phyloP scores from a whole-genome alignment of 148 eudicot species.

The Rhododendron williamsianum region DNA sequence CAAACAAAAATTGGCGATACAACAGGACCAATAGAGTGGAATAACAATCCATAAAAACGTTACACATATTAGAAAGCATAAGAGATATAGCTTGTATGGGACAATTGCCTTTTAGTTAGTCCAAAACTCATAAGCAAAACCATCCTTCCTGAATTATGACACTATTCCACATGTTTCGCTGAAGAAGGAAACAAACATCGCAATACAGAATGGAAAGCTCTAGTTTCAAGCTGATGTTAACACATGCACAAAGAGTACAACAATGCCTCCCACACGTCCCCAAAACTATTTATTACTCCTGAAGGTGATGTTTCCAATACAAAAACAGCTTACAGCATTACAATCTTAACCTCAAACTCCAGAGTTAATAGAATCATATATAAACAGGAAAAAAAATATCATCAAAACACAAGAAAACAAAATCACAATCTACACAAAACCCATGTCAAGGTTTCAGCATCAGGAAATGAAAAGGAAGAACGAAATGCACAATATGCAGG shows the following conservation, averaged over 20 bases:
- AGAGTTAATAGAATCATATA: neutral
- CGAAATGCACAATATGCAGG: neutral
- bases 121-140: neutral
- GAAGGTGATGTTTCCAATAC: neutral
- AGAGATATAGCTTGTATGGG: neutral
- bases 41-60: neutral
- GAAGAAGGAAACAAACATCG: neutral
- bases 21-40: neutral
- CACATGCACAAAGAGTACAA: neutral
- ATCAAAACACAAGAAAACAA: neutral
- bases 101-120: neutral
- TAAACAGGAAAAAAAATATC: neutral
- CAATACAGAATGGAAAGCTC: neutral
- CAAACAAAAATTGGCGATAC: neutral
- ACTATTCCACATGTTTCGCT: neutral
- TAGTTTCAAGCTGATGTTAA: neutral
- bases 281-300: neutral
- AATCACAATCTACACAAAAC: neutral
- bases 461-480: neutral
- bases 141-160: neutral
- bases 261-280: neutral
- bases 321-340: neutral
- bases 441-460: neutral
- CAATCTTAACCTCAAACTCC: neutral
- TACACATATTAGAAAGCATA: neutral